A percentile compares a stretch with the other conserved stretches of the same genome.
Evolutionary conservation across 306 rosid genomes (phyloP).

Genomic region (Glycine latifolia): DNA sequence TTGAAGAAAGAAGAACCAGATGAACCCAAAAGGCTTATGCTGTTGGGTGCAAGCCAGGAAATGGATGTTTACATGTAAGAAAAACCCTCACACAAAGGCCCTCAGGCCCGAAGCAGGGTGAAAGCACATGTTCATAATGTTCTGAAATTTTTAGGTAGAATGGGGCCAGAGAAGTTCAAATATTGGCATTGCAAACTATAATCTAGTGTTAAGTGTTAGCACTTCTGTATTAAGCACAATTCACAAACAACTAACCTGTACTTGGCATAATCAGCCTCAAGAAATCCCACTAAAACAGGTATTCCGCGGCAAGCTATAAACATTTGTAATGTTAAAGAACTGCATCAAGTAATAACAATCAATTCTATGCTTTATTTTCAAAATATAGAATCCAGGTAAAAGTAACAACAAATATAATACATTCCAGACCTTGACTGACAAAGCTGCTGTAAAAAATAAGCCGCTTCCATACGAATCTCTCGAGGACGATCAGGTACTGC

Average conservation of each 20-base stretch:
- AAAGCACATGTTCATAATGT: not conserved
- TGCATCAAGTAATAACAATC: conserved; percentile 54
- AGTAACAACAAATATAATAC: conserved; percentile 26
- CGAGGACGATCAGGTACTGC: conserved; percentile 92
- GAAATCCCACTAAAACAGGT: conserved; percentile 96
- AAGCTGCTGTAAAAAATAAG: conserved; percentile 92
- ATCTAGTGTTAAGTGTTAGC: conserved; percentile 9
- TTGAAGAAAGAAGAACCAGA: no score
- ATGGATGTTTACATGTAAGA: not conserved
- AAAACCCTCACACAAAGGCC: not conserved
- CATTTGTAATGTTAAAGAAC: conserved; percentile 98
- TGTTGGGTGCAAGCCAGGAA: no score
- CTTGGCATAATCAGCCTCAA: conserved; percentile 97
- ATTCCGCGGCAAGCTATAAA: conserved; percentile 98
- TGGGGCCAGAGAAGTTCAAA: conserved; percentile 12
- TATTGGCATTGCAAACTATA: conserved; percentile 10
- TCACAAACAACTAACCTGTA: conserved; percentile 75
- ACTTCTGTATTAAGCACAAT: conserved; percentile 21
- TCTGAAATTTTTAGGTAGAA: not conserved
- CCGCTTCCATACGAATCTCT: conserved; percentile 99
- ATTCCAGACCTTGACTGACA: conserved; percentile 89
- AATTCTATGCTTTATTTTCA: conserved; percentile 26
- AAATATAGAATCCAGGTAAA: conserved; percentile 14
- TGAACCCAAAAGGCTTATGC: no score
- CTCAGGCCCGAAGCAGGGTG: not conserved